Percentiles rank a stretch among this genome's conserved stretches.
phyloP scores from a whole-genome alignment of 2,329 filamentous ascomycete species.

The Cladophialophora chaetospira region DNA sequence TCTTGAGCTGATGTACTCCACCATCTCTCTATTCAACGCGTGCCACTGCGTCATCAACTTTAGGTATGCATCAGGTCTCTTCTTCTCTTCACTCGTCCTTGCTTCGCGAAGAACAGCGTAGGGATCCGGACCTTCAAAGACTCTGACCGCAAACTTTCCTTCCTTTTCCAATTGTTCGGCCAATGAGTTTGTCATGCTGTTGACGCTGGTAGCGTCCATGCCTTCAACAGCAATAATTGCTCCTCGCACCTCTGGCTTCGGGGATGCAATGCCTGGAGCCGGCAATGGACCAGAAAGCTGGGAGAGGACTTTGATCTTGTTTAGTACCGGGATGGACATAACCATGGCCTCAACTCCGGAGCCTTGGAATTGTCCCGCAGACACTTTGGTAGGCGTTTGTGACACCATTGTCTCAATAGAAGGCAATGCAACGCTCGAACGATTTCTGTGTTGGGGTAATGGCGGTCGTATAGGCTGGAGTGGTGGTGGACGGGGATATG shows the following conservation, averaged over 20 bases:
- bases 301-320: slow-evolving; percentile 75
- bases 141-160: slow-evolving; percentile 53
- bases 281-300: slow-evolving; percentile 72
- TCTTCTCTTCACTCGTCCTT: slow-evolving; percentile 17
- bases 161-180: slow-evolving; percentile 55
- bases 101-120: slow-evolving; percentile 14
- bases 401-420: slow-evolving; percentile 51
- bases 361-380: slow-evolving; percentile 23
- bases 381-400: slow-evolving; percentile 33
- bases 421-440: slow-evolving; percentile 54
- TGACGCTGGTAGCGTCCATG: slow-evolving; percentile 63
- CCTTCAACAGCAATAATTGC: slow-evolving; percentile 84
- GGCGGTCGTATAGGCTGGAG: slow-evolving; percentile 41
- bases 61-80: slow-evolving; percentile 58
- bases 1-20: slow-evolving; percentile 54
- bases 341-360: slow-evolving; percentile 65
- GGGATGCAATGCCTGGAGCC: slow-evolving; percentile 38
- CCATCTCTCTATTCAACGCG: slow-evolving; percentile 70
- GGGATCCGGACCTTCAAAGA: slow-evolving; percentile 51
- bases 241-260: slow-evolving; percentile 60
- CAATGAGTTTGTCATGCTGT: slow-evolving; percentile 67
- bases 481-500: slow-evolving; percentile 31
- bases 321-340: slow-evolving; percentile 71
- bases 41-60: slow-evolving; percentile 74
- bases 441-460: slow-evolving; percentile 41